Conservation (phyloP, 1,284 basidiomycete genomes). For the Fistulina hepatica region DNA sequence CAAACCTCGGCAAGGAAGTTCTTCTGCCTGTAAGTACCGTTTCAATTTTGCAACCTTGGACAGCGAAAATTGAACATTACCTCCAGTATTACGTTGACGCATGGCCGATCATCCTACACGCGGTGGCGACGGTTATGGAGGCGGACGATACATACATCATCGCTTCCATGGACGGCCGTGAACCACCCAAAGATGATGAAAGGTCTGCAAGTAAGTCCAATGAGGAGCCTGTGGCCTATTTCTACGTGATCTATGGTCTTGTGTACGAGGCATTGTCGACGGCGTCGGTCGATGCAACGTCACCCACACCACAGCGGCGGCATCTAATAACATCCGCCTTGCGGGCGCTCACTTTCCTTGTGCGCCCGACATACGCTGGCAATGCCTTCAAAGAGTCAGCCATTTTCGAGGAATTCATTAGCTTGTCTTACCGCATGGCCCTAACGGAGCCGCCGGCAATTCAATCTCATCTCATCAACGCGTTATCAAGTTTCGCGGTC, state of each 20-base stretch:
- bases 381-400: constrained; percentile 68
- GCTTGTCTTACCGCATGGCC: constrained; percentile 81
- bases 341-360: constrained; percentile 68
- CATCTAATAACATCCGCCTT: constrained; percentile 61
- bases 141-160: constrained; percentile 57
- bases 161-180: constrained; percentile 74
- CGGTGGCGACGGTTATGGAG: constrained; percentile 76
- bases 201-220: constrained; percentile 24
- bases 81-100: constrained; percentile 78
- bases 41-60: constrained; percentile 6
- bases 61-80: constrained; percentile 6
- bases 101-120: constrained; percentile 81
- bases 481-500: constrained; percentile 59
- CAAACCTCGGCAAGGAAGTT: constrained; percentile 83
- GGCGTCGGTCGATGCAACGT: constrained; percentile 47
- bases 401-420: constrained; percentile 85
- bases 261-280: constrained; percentile 83
- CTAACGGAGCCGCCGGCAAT: constrained; percentile 74
- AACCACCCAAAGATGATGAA: constrained; percentile 22
- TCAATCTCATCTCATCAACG: constrained; percentile 68
- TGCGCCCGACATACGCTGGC: constrained; percentile 73
- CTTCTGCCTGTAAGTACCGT: constrained; percentile 64
- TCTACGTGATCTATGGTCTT: constrained; percentile 86
- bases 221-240: constrained; percentile 71
- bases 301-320: constrained; percentile 29